Conservation (phyloP, 106 monocot genomes). For the Platanthera zijinensis region DNA sequence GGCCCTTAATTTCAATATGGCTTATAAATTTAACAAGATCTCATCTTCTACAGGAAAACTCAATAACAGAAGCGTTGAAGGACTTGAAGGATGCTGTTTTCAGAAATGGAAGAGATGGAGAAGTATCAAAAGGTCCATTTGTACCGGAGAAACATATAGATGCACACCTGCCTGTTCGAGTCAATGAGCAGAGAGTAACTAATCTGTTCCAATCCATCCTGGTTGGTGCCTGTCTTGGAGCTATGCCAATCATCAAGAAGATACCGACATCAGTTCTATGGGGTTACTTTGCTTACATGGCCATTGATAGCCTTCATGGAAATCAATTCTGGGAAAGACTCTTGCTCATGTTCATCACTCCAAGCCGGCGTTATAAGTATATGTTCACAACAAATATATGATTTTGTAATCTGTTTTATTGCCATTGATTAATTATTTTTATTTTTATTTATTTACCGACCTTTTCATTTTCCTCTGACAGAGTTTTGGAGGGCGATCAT, state of each 20-base stretch:
- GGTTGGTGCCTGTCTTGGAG: constrained; percentile 36
- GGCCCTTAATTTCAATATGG: no score
- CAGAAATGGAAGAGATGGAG: constrained; percentile 11
- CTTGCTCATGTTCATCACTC: constrained; percentile 30
- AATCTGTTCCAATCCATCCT: constrained; percentile 46
- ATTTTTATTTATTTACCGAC: not conserved
- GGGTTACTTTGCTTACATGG: constrained; percentile 53
- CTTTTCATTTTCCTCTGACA: constrained; percentile 10
- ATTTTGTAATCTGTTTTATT: not conserved
- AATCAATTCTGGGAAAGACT: constrained; percentile 53
- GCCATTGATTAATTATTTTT: not conserved
- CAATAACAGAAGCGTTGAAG: constrained; percentile 36
- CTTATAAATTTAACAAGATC: no score
- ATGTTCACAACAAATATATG: not conserved
- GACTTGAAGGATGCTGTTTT: constrained; percentile 54
- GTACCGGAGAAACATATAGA: constrained; percentile 71
- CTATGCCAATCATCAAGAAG: constrained; percentile 36
- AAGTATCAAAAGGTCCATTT: constrained; percentile 19
- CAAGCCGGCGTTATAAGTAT: constrained; percentile 35
- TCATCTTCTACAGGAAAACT: constrained; percentile 17
- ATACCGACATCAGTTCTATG: constrained; percentile 45
- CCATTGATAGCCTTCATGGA: constrained; percentile 38
- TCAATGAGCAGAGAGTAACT: constrained; percentile 62
- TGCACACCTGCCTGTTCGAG: constrained; percentile 55
- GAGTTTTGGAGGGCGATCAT: constrained; percentile 57